Percentiles rank a stretch among this genome's conserved stretches.
phyloP scores from a whole-genome alignment of 352 stramenopile species.

The Pythium apleroticum region DNA sequence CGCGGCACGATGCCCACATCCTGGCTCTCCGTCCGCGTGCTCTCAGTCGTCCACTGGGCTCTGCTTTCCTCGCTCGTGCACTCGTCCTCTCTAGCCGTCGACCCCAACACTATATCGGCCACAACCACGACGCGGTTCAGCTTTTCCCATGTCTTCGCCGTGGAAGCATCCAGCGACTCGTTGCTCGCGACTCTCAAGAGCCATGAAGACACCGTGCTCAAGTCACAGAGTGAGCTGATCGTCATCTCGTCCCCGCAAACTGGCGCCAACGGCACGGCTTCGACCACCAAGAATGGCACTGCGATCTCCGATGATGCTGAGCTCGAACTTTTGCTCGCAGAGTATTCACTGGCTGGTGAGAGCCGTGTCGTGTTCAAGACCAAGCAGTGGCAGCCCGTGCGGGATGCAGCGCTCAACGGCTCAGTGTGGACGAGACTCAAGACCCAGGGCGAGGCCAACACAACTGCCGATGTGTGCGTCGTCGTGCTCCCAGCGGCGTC shows the following conservation, averaged over 20 bases:
- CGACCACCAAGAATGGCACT: not conserved
- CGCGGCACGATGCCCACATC: not conserved
- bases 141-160: constrained; percentile 19
- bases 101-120: not conserved
- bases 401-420: not conserved
- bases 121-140: constrained; percentile 12
- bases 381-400: constrained; percentile 19
- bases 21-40: not conserved
- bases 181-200: not conserved
- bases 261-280: not conserved
- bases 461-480: constrained; percentile 9
- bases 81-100: not conserved
- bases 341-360: constrained; percentile 11
- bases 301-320: not conserved
- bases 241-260: constrained; percentile 12
- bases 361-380: constrained; percentile 15
- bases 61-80: not conserved
- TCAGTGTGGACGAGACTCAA: constrained; percentile 24
- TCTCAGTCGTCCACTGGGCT: not conserved
- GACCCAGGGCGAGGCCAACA: not conserved
- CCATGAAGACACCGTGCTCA: constrained; percentile 3
- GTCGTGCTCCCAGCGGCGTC: not conserved
- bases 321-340: not conserved
- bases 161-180: not conserved
- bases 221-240: constrained; percentile 12